Evolutionary conservation across 2,329 filamentous ascomycete species (phyloP), one percentile per base, ranked within the genome.

Genomic region (Xylariaceae sp.): DNA sequence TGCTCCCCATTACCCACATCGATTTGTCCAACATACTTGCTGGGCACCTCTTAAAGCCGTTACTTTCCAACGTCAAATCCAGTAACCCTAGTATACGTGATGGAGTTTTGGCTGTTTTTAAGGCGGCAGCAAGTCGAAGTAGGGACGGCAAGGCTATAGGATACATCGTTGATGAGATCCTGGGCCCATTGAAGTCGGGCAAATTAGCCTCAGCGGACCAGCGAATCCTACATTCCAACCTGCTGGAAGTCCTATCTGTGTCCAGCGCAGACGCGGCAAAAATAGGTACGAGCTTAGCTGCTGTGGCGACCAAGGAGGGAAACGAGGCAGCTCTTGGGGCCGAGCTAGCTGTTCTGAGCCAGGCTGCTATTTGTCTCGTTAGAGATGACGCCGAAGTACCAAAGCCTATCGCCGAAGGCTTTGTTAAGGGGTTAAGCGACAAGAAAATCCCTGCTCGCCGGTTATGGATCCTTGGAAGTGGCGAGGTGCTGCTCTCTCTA

Each of bases 11-110:
- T 23, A 76, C 77, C 21, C 76, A 77, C 5, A 80, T 94, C 63
- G 93, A 99, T 65, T 79, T 97, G 15, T 93, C 93, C 7, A 82
- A 85, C 30, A 75, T 89, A 4, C 78, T 97, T 15, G 80, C 82
- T 46, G 78, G 80, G 21, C 89, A 88, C 57, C 79, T 99, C 29
- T 73, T 95, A 30, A 97, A 96, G 71, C 91, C 92, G 5, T 77
- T 99, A 10, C 74, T 97, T n/a, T 86, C 91, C 33, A 96, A 92
- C 68, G 80, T 92, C 71, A 97, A 96, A 72, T 97, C 94, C 1
- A 92, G 89, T 66, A 97, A 96, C 70, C 76, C 83, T 11, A 73
- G 74, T 2, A 91, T 97, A 57, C 86, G 93, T 50, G 82, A 82
- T 57, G 92, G 91, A 20, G 89, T 90, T 7, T 74, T 92, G 18